Evolutionary conservation across 257 asterid species (phyloP), one percentile per base, ranked within the genome.

Genomic region (Fraxinus pennsylvanica): DNA sequence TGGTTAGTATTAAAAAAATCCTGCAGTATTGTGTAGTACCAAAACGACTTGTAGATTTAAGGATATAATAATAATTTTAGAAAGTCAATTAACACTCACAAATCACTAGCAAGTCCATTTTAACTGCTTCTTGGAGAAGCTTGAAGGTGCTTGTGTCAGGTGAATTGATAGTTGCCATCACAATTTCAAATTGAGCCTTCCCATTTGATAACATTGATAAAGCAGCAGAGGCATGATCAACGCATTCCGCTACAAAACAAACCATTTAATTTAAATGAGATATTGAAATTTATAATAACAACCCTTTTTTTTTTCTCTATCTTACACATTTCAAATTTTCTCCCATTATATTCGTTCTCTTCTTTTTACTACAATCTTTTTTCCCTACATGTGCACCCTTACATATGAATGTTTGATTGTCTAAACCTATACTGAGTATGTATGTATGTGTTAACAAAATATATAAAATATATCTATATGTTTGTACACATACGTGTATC

Each of bases 21-120:
- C 8, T 57, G 12, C 6, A 6, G 10, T 6, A 6, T 21, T 9
- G 10, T 7, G 12, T 57, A 19, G n/a, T 7, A 57, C 66, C 27
- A n/a, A 57, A 57, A 57, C 12, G 1, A 54, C 25, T n/a, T n/a
- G 25, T 9, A 57, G 4, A 19, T 17, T 41, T 9, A 14, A 41
- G 25, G 27, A 54, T 17, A 57, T 30, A 57, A 19, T 21, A 8
- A 21, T 59, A 21, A 22, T 59, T 59, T 59, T 59, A 7, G 12
- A 59, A n/a, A 1, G 66, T 1, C 9, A 63, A 2, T 5, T 19
- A 35, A 38, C 19, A 38, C 74, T 36, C 74, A 70, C 74, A 14
- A 70, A 70, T 35, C 50, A 41, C 74, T 38, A 41, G 74, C 57
- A 70, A 15, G 8, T 70, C 74, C 74, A 70, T 70, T 32, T 32